Evolutionary conservation across 805 yeast species (phyloP).

Genomic region (Spathaspora boniae): DNA sequence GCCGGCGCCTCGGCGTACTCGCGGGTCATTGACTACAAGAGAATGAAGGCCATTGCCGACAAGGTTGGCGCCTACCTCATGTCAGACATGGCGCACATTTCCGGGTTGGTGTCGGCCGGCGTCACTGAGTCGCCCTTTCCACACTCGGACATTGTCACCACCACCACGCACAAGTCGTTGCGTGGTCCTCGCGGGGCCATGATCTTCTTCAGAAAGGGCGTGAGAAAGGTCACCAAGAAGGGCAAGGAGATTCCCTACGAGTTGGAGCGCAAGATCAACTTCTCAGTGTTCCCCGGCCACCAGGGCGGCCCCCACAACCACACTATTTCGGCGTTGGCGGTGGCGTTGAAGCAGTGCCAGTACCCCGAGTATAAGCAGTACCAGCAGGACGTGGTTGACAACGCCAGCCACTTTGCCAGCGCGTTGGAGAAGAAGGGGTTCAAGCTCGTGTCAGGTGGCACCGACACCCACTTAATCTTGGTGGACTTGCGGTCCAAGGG

Average conservation of each 20-base stretch:
- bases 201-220: conserved; percentile 97
- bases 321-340: conserved; percentile 95
- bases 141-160: conserved; percentile 95
- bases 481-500: conserved; percentile 85
- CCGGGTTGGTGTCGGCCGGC: conserved; percentile 93
- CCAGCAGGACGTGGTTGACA: conserved; percentile 82
- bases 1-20: conserved; percentile 99
- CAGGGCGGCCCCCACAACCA: conserved; percentile 99
- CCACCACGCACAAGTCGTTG: conserved; percentile 97
- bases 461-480: conserved; percentile 95
- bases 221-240: conserved; percentile 79
- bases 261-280: conserved; percentile 91
- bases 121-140: conserved; percentile 96
- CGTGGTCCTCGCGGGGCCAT: conserved; percentile 99
- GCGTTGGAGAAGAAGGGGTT: conserved; percentile 72
- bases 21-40: conserved; percentile 91
- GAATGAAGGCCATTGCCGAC: conserved; percentile 95
- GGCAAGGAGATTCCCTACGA: conserved; percentile 91
- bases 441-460: conserved; percentile 87
- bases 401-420: conserved; percentile 79
- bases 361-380: conserved; percentile 88
- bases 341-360: conserved; percentile 91
- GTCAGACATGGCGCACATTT: conserved; percentile 98
- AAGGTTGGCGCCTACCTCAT: conserved; percentile 95
- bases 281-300: conserved; percentile 99